These are phyloP conservation scores for Crithidia thermophila DNA, from an alignment of 208 protist species.

Conservation along the genomic window DNA sequence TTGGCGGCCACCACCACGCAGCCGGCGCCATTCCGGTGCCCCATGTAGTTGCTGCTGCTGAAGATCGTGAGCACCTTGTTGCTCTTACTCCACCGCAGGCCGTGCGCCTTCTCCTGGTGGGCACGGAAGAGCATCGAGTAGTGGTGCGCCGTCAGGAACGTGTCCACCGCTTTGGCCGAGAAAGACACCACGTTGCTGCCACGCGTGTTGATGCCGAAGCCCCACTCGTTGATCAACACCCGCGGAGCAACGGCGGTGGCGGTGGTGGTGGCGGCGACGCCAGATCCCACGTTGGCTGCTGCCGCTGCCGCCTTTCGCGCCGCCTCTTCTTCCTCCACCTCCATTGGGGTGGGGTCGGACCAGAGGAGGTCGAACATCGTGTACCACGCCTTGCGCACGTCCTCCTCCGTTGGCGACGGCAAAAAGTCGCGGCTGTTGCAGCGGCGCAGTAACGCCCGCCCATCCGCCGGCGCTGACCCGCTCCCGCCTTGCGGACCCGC, in stretches of 20 bases:
- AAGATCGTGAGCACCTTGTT: constrained; percentile 86
- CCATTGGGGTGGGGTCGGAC: constrained; percentile 72
- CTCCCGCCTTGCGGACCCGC: background rate
- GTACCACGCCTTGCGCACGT: constrained; percentile 59
- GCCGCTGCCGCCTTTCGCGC: background rate
- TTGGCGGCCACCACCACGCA: constrained; percentile 58
- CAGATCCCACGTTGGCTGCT: background rate
- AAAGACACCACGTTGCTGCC: constrained; percentile 71
- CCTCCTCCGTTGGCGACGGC: constrained; percentile 27
- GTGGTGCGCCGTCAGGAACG: constrained; percentile 61
- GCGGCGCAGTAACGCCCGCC: background rate
- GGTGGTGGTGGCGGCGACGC: background rate
- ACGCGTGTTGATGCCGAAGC: constrained; percentile 66
- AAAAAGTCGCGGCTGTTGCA: constrained; percentile 19
- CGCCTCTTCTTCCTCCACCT: constrained; percentile 34
- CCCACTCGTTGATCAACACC: constrained; percentile 59
- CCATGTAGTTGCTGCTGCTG: constrained; percentile 82
- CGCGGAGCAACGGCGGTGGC: background rate
- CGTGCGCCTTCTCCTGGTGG: constrained; percentile 81
- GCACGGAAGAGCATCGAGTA: constrained; percentile 80
- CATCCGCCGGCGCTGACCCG: background rate
- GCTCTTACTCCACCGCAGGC: constrained; percentile 70
- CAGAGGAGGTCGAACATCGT: constrained; percentile 76
- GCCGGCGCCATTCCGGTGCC: constrained; percentile 77
- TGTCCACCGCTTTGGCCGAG: constrained; percentile 66